Percentiles rank a stretch among this genome's conserved stretches.
Evolutionary conservation across 139 green algal genomes (phyloP).

Genomic region (Haematococcus lacustris): DNA sequence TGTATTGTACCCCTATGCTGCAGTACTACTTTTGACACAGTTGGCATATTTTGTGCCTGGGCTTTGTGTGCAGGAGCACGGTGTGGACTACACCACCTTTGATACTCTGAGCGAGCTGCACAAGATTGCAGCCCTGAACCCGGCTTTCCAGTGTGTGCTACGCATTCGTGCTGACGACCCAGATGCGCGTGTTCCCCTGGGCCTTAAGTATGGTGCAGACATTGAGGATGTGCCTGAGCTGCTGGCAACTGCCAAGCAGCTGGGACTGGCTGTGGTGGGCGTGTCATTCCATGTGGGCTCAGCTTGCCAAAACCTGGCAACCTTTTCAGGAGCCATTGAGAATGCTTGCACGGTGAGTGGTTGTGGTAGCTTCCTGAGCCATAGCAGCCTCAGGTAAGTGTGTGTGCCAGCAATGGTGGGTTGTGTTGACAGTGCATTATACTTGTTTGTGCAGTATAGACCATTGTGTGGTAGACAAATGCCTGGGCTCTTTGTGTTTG

Average conservation of each 20-base stretch:
- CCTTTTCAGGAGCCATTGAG: constrained; percentile 70
- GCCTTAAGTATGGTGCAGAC: constrained; percentile 69
- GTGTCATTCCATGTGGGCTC: constrained; percentile 95
- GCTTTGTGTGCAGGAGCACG: constrained; percentile 13
- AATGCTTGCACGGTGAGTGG: constrained; percentile 26
- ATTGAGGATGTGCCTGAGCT: constrained; percentile 46
- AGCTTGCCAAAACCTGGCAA: constrained; percentile 69
- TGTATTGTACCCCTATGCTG: too few relatives aligned
- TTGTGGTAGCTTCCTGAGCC: background rate
- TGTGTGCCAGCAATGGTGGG: too few relatives aligned
- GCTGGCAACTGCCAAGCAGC: constrained; percentile 41
- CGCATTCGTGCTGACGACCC: constrained; percentile 84
- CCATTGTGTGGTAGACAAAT: too few relatives aligned
- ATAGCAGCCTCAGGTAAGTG: too few relatives aligned
- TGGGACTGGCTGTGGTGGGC: constrained; percentile 72
- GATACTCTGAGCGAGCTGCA: constrained; percentile 86
- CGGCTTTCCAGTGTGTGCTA: constrained; percentile 68
- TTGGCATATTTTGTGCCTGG: background rate
- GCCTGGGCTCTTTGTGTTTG: background rate
- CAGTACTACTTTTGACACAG: too few relatives aligned
- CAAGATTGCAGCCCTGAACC: constrained; percentile 75
- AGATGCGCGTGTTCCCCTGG: constrained; percentile 59
- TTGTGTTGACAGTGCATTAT: background rate
- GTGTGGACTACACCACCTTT: constrained; percentile 83
- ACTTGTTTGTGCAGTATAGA: too few relatives aligned